Base-by-base conservation (phyloP, 192 early-diverging fungal genomes). In the Coemansia sp. region DNA sequence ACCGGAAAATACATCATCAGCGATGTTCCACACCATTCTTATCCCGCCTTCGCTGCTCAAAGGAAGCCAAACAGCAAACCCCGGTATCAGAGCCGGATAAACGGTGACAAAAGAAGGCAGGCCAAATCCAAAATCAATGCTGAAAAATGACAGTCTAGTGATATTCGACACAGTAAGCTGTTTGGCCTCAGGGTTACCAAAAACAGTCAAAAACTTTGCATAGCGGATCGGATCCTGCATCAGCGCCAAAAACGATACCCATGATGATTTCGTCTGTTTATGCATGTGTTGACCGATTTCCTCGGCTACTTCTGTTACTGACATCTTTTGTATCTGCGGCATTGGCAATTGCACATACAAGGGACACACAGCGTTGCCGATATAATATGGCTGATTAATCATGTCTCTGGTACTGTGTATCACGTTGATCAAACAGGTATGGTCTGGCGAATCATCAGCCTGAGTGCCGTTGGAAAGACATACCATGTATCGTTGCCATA, bases 41-140 rank as follows among this genome's bases (percentile, higher is more conserved):
- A 82, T 58, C 7, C 74, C 79, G 37, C 79, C 79, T 9, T 62
- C 39, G 0, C 54, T 20, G 20, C 68, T 33, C 58, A 82, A 14
- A 8, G 79, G 74, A 54, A 68, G 20, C 74, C 70, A 76, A 28
- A 52, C 54, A 51, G 79, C 41, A 39, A 82, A 82, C 1, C 74
- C 79, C 0, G 79, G 79, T 34, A 82, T 65, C 14, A 82, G 64
- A 67, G 61, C 62, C 1, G 79, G 79, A 51, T 76, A 82, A 28
- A 76, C 48, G 2, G 79, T 73, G 28, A 52, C 65, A 36, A 75
- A 67, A 2, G 36, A 51, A 0, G 79, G 79, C 5, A 51, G 18
- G 15, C 79, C 79, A 61, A 76, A 82, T 7, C 74, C 79, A 71
- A 82, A 82, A 38, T 82, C 71, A 5, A 61, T 68, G n/a, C 53